phyloP scores from a whole-genome alignment of 2,329 filamentous ascomycete genomes.

The Purpureocillium lavendulum region DNA sequence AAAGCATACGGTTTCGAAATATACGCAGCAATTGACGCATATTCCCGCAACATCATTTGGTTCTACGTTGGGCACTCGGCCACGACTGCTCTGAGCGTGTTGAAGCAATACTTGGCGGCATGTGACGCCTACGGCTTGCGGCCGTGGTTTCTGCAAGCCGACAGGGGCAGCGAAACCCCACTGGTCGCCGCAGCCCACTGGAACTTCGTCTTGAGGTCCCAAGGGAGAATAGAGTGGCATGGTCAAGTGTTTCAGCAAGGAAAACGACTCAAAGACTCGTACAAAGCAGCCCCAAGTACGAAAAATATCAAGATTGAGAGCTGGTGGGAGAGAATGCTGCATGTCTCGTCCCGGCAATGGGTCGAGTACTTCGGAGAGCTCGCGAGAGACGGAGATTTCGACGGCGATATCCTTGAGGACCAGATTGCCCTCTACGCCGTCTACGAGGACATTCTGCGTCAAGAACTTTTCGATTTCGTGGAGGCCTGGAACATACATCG shows the following conservation, averaged over 20 bases:
- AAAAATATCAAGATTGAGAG: slow-evolving; percentile 3
- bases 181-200: background rate
- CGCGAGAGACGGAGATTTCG: slow-evolving; percentile 2
- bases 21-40: slow-evolving; percentile 6
- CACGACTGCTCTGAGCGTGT: slow-evolving; percentile 1
- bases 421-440: slow-evolving; percentile 5
- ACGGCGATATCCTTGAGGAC: slow-evolving; percentile 2
- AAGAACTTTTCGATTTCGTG: slow-evolving; percentile 4
- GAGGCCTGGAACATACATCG: background rate
- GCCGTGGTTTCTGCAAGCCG: slow-evolving; percentile 3
- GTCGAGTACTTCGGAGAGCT: slow-evolving; percentile 4
- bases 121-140: slow-evolving; percentile 2
- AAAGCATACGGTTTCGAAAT: slow-evolving; percentile 7
- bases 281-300: slow-evolving; percentile 1
- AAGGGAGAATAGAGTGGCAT: slow-evolving; percentile 1
- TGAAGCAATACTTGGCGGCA: slow-evolving; percentile 4
- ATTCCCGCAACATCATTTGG: slow-evolving; percentile 8
- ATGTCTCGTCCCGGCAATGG: background rate
- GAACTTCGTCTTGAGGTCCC: slow-evolving; percentile 2
- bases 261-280: background rate
- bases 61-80: slow-evolving; percentile 4
- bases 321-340: slow-evolving; percentile 1
- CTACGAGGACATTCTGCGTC: background rate
- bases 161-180: background rate
- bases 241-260: slow-evolving; percentile 1